Conservation (phyloP, 352 stramenopile genomes). For the Phytophthora litchii region DNA sequence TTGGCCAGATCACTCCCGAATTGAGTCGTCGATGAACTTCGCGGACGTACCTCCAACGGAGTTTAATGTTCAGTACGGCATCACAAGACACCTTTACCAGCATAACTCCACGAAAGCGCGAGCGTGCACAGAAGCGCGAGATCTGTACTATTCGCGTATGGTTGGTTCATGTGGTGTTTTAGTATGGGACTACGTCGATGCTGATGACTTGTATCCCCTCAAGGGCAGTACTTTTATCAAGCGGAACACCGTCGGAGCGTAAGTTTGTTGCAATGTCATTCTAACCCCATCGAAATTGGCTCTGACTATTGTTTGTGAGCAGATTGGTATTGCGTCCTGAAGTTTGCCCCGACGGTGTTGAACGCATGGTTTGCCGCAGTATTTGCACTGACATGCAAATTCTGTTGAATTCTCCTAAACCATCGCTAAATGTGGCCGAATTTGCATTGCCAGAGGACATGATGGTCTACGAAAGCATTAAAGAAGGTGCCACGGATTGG, state of each 20-base stretch:
- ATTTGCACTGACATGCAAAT: slow-evolving; percentile 40
- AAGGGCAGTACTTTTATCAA: slow-evolving; percentile 33
- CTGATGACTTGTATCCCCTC: slow-evolving; percentile 41
- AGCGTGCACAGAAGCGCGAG: slow-evolving; percentile 28
- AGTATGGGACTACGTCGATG: slow-evolving; percentile 52
- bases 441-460: slow-evolving; percentile 31
- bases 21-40: slow-evolving; percentile 26
- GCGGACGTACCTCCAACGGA: slow-evolving; percentile 24
- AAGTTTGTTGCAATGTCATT: slow-evolving; percentile 15
- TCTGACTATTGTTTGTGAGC: background rate
- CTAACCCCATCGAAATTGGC: background rate
- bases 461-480: slow-evolving; percentile 28
- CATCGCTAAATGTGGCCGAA: slow-evolving; percentile 20
- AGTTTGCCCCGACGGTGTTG: slow-evolving; percentile 28
- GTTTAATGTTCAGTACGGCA: slow-evolving; percentile 36
- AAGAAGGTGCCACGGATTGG: slow-evolving; percentile 27
- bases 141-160: slow-evolving; percentile 40
- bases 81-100: slow-evolving; percentile 26
- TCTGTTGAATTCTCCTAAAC: slow-evolving; percentile 7
- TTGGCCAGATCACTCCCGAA: slow-evolving; percentile 37
- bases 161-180: slow-evolving; percentile 35
- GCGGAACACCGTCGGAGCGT: slow-evolving; percentile 43
- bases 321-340: slow-evolving; percentile 34
- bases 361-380: slow-evolving; percentile 34
- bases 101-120: slow-evolving; percentile 24